Conservation (phyloP, 177 flowering plant genomes). For the Tripterygium wilfordii region DNA sequence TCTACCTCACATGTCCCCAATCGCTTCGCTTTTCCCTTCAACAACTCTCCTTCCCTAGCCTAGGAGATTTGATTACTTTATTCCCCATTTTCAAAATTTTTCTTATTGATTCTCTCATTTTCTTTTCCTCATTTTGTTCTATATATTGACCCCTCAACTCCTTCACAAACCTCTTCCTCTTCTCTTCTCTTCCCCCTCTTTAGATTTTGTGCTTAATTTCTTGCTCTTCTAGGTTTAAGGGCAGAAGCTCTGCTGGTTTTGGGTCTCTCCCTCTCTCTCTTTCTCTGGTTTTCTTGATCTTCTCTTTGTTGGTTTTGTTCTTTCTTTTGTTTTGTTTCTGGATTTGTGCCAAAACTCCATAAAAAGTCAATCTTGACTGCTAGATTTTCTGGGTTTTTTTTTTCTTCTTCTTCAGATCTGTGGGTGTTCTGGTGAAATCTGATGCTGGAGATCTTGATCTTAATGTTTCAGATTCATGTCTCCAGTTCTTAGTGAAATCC, state of each 20-base stretch:
- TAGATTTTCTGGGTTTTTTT: no score
- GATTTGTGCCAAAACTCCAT: slow-evolving; percentile 5
- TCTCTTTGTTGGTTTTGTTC: neutral
- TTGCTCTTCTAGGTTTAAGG: slow-evolving; percentile 3
- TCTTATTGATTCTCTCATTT: slow-evolving; percentile 5
- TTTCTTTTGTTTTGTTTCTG: neutral
- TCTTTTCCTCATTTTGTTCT: slow-evolving; percentile 25
- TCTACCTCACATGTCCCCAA: slow-evolving; percentile 37
- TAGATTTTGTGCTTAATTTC: neutral
- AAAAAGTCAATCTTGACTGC: neutral
- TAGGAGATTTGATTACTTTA: slow-evolving; percentile 36
- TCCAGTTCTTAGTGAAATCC: slow-evolving; percentile 69
- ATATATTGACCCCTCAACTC: slow-evolving; percentile 33
- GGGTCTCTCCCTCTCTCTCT: neutral
- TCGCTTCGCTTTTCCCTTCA: slow-evolving; percentile 20
- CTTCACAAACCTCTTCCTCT: slow-evolving; percentile 40
- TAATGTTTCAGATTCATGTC: slow-evolving; percentile 65
- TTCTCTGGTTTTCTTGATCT: neutral
- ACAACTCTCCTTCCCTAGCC: slow-evolving; percentile 12
- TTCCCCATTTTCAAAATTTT: slow-evolving; percentile 1
- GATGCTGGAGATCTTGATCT: slow-evolving; percentile 32
- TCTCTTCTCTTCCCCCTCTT: slow-evolving; percentile 14
- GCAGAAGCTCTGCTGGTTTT: slow-evolving; percentile 11
- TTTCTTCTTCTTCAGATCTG: no score
- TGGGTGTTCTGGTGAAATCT: neutral